Evolutionary conservation across 164 flowering plant species (phyloP).

Genomic region (Amborella trichopoda): DNA sequence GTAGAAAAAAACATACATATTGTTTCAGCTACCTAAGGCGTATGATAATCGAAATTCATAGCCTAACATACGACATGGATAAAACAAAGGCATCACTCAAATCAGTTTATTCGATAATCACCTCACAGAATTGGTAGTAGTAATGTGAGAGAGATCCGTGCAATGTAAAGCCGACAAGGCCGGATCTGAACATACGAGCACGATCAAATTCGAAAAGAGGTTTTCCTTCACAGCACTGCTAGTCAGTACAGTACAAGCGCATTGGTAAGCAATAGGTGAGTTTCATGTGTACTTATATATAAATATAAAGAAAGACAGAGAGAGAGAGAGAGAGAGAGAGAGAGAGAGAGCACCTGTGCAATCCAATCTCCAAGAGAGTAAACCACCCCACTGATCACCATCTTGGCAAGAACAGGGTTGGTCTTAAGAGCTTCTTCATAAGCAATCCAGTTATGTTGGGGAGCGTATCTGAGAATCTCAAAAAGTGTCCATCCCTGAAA

Average conservation of each 20-base stretch:
- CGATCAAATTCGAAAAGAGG: constrained; percentile 70
- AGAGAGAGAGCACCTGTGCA: constrained; percentile 42
- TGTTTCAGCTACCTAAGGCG: no score
- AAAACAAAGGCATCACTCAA: no score
- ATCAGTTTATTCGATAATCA: no score
- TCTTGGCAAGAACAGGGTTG: constrained; percentile 76
- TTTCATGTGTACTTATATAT: no score
- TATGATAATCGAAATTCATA: no score
- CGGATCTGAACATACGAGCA: constrained; percentile 66
- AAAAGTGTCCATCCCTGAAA: constrained; percentile 72
- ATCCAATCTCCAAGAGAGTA: constrained; percentile 88
- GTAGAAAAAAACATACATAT: constrained; percentile 5
- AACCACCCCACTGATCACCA: constrained; percentile 80
- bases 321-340: no score
- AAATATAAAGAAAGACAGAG: no score
- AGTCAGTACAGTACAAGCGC: neutral
- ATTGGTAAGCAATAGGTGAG: no score
- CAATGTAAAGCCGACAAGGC: constrained; percentile 73
- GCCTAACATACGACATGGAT: no score
- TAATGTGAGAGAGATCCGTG: constrained; percentile 86
- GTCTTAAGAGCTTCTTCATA: constrained; percentile 73
- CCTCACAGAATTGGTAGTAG: constrained; percentile 77
- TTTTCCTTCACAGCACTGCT: constrained; percentile 74
- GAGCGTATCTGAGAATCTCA: constrained; percentile 65
- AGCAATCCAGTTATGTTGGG: constrained; percentile 72